phyloP scores from a whole-genome alignment of 1,284 basidiomycete species.

The Phylloboletellus chloephorus region DNA sequence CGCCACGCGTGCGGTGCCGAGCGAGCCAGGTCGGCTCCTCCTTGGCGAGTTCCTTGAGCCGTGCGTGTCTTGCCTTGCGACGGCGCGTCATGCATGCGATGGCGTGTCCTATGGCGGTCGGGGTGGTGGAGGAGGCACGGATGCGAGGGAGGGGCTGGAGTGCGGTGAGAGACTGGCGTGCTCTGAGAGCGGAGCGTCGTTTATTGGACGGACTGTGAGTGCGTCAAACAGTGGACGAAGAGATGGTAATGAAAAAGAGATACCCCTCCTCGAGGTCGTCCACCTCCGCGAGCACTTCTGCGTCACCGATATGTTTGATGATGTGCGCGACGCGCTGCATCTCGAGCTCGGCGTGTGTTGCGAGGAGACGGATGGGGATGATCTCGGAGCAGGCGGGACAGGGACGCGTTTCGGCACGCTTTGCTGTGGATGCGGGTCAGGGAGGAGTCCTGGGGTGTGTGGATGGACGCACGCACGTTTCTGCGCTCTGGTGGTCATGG shows the following conservation, averaged over 20 bases:
- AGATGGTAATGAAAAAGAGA: not conserved
- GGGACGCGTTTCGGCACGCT: constrained; percentile 63
- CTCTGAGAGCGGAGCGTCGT: constrained; percentile 61
- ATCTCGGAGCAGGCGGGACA: constrained; percentile 69
- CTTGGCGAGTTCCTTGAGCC: constrained; percentile 57
- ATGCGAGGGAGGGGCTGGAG: constrained; percentile 24
- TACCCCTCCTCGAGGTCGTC: constrained; percentile 45
- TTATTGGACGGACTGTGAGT: constrained; percentile 34
- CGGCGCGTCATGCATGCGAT: constrained; percentile 56
- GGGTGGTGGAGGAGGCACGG: constrained; percentile 20
- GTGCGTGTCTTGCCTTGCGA: constrained; percentile 57
- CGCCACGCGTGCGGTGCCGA: constrained; percentile 9
- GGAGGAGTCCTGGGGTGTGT: constrained; percentile 37
- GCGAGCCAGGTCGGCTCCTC: constrained; percentile 42
- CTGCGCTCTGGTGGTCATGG: constrained; percentile 19
- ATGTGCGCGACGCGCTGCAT: constrained; percentile 62
- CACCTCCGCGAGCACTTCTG: constrained; percentile 37
- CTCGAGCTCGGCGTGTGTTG: constrained; percentile 58
- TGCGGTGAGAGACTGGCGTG: constrained; percentile 48
- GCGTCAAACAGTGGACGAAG: not conserved
- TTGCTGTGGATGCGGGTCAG: constrained; percentile 57
- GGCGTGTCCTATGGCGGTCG: constrained; percentile 46
- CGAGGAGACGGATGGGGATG: constrained; percentile 64
- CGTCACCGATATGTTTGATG: constrained; percentile 53
- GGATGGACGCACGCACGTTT: constrained; percentile 24